Evolutionary conservation across 2,329 filamentous ascomycete species (phyloP), one percentile per base, ranked within the genome.

Genomic region (Aureobasidium sp.): DNA sequence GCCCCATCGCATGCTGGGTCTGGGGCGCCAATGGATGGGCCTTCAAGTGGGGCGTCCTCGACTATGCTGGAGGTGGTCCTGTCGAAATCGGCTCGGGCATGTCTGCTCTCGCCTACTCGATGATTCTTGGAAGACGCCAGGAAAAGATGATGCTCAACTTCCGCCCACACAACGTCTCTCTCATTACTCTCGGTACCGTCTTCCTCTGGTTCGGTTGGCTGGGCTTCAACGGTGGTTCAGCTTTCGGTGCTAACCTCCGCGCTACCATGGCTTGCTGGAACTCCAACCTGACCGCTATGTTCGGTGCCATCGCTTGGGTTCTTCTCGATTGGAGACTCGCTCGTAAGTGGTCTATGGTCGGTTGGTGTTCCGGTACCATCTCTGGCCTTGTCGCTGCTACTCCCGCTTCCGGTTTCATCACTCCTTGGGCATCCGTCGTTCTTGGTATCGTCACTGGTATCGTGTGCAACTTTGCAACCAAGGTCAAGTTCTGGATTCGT

Each of bases 141-240:
- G 93, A 97, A 80, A 94, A 91, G 80, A 97, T 97, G 91, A 97
- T 97, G 90, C 85, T 97, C 77, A 97, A 97, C 83, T 97, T 97
- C 84, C 90, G 94, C 68, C 94, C 94, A 21, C 94, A 99, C 82
- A 99, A 99, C 80, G 94, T 97, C 67, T 96, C 92, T 6, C 84
- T 97, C 71, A 96, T 99, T 77, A 92, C 94, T 0, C 87, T 97
- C 69, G 94, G 94, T 65, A 97, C 94, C 3, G 84, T 96, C 66
- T 84, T 99, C 69, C 90, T 99, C 62, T 97, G 92, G 92, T 97
- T 97, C 71, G 94, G 94, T 71, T 99, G 94, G 94, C 82, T 99
- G 66, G 94, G 92, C 61, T 99, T 99, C 85, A 99, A 99, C 81
- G 94, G 93, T 69, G 94, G 94, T 66, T 65, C 64, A 16, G 59